Evolutionary conservation across 257 asterid genomes (phyloP).

Genomic region (Nicotiana paniculata): DNA sequence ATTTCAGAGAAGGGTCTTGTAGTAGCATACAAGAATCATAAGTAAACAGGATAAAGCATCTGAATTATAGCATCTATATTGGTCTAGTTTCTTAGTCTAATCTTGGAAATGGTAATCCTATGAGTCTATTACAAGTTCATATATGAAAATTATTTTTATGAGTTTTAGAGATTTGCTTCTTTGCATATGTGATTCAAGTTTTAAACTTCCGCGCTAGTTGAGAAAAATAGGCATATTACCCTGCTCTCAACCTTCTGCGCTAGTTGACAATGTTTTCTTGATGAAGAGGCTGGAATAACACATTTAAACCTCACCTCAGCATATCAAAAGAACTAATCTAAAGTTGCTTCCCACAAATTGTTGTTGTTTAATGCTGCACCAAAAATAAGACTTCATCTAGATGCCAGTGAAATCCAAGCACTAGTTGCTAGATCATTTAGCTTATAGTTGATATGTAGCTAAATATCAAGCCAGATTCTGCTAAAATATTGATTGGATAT

Average conservation of each 20-base stretch:
- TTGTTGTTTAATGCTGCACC: neutral
- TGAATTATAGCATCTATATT: too few species aligned
- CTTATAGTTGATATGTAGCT: neutral
- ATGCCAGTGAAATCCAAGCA: neutral
- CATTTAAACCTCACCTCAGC: neutral
- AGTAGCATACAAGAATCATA: too few species aligned
- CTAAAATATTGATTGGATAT: neutral
- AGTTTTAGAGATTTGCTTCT: too few species aligned
- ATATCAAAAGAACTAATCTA: neutral
- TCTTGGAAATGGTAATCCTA: too few species aligned
- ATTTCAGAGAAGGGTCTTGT: too few species aligned
- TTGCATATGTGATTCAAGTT: too few species aligned
- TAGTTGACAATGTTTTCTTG: neutral
- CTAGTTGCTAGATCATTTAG: neutral
- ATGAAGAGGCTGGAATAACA: neutral
- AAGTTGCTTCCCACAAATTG: neutral
- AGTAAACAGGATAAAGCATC: too few species aligned
- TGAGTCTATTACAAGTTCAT: too few species aligned
- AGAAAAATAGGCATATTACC: neutral
- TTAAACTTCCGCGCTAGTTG: too few species aligned
- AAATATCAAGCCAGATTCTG: neutral
- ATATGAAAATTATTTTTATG: too few species aligned
- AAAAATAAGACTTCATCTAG: neutral
- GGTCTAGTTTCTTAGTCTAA: too few species aligned
- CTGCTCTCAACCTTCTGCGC: neutral